These are phyloP conservation scores for Raphidocelis subcapitata DNA, from an alignment of 139 green algal species.

Conservation along the genomic window DNA sequence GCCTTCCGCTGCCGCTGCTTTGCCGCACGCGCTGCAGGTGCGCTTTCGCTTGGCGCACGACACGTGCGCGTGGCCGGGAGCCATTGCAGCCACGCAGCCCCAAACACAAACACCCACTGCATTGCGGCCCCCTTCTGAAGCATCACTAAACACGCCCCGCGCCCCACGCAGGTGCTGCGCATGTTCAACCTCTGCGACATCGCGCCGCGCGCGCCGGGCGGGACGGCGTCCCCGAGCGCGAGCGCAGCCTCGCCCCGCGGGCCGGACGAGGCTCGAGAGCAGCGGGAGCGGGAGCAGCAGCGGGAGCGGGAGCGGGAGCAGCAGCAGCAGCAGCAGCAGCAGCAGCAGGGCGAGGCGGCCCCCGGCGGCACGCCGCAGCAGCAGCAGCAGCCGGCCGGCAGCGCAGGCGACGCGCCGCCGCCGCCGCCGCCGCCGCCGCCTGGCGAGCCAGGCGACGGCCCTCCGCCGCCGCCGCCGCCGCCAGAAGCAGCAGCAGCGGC, in stretches of 20 bases:
- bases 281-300: slow-evolving; percentile 10
- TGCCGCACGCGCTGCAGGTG: neutral
- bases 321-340: slow-evolving; percentile 6
- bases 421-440: no score
- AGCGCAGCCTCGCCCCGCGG: no score
- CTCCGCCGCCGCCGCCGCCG: no score
- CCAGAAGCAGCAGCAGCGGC: no score
- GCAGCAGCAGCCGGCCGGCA: neutral
- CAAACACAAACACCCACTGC: neutral
- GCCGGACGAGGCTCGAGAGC: no score
- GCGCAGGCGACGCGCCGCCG: no score
- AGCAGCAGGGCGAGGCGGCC: neutral
- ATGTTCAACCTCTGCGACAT: slow-evolving; percentile 95
- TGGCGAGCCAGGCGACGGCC: no score
- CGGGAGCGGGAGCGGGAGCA: slow-evolving; percentile 11
- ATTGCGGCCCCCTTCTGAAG: neutral
- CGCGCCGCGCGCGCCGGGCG: no score
- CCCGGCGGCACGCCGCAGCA: neutral
- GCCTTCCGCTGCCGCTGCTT: neutral
- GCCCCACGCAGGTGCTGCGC: slow-evolving; percentile 49
- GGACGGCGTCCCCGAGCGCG: no score
- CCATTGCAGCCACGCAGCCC: neutral
- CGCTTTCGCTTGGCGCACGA: no score
- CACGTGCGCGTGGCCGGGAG: no score
- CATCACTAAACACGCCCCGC: slow-evolving; percentile 11